A percentile compares a stretch with the other conserved stretches of the same genome.
phyloP scores from a whole-genome alignment of 2,329 filamentous ascomycete genomes.

The Ceratocystis harringtonii region DNA sequence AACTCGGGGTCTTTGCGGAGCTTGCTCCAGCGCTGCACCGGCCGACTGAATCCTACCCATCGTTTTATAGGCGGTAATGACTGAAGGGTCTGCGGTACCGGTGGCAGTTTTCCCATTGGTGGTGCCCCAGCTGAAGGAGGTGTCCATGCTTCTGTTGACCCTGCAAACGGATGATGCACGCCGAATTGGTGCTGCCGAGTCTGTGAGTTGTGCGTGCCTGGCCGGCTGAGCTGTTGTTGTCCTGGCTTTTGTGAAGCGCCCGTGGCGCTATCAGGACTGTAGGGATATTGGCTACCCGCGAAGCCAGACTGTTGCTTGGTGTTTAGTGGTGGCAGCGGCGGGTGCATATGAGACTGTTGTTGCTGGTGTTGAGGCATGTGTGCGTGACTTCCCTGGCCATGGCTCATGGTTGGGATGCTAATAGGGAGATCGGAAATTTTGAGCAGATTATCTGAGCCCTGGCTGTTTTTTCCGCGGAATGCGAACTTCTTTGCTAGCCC shows the following conservation, averaged over 20 bases:
- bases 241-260: not conserved
- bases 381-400: slow-evolving; percentile 14
- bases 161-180: slow-evolving; percentile 10
- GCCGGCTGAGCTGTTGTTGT: not conserved
- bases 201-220: not conserved
- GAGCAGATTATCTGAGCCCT: not conserved
- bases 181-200: not conserved
- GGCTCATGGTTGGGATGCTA: slow-evolving; percentile 20
- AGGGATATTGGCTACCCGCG: slow-evolving; percentile 14
- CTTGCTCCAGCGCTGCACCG: slow-evolving; percentile 38
- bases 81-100: slow-evolving; percentile 25
- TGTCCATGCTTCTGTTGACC: slow-evolving; percentile 3
- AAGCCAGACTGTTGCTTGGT: slow-evolving; percentile 16
- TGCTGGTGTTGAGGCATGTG: slow-evolving; percentile 17
- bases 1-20: slow-evolving; percentile 44
- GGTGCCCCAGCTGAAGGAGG: slow-evolving; percentile 23
- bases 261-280: slow-evolving; percentile 14
- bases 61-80: slow-evolving; percentile 32
- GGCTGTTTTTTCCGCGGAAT: slow-evolving; percentile 31
- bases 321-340: not conserved
- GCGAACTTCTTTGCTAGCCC: slow-evolving; percentile 39
- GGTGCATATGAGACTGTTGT: not conserved
- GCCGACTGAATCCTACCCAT: slow-evolving; percentile 37
- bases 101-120: slow-evolving; percentile 30
- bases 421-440: slow-evolving; percentile 18